A percentile compares a stretch with the other conserved stretches of the same genome.
These are phyloP conservation scores for Emydomyces testavorans DNA, from an alignment of 2,329 filamentous ascomycete species.

Conservation along the genomic window DNA sequence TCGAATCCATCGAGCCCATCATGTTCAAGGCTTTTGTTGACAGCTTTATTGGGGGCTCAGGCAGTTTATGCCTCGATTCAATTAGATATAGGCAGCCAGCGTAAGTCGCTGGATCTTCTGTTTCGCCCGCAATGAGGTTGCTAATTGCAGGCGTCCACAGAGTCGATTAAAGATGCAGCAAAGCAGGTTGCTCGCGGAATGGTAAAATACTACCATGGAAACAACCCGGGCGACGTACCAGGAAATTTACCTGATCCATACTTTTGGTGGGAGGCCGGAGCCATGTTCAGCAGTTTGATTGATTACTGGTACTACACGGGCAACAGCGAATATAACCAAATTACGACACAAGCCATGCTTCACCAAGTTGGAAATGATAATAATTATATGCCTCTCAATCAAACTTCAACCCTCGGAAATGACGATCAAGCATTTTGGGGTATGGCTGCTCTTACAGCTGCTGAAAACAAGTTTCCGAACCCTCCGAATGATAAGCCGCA, in stretches of 20 bases:
- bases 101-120: slow-evolving; percentile 16
- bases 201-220: slow-evolving; percentile 28
- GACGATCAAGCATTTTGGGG: slow-evolving; percentile 68
- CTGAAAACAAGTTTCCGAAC: slow-evolving; percentile 64
- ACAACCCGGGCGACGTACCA: slow-evolving; percentile 24
- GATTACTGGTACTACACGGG: slow-evolving; percentile 76
- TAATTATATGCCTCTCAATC: slow-evolving; percentile 62
- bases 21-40: slow-evolving; percentile 7
- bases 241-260: slow-evolving; percentile 27
- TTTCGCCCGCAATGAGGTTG: background rate
- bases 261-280: slow-evolving; percentile 32
- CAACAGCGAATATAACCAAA: slow-evolving; percentile 57
- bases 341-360: slow-evolving; percentile 56
- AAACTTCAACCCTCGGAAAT: slow-evolving; percentile 39
- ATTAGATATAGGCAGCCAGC: slow-evolving; percentile 21
- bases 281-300: slow-evolving; percentile 45
- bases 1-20: background rate
- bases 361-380: slow-evolving; percentile 60
- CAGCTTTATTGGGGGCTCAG: slow-evolving; percentile 19
- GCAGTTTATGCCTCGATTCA: slow-evolving; percentile 18
- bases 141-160: slow-evolving; percentile 18
- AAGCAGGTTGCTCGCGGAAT: slow-evolving; percentile 25
- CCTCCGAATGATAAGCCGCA: slow-evolving; percentile 51
- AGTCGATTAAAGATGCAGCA: slow-evolving; percentile 28
- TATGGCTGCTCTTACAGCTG: slow-evolving; percentile 67